Conservation (phyloP, 345 rosid genomes). For the Camelina hispida region DNA sequence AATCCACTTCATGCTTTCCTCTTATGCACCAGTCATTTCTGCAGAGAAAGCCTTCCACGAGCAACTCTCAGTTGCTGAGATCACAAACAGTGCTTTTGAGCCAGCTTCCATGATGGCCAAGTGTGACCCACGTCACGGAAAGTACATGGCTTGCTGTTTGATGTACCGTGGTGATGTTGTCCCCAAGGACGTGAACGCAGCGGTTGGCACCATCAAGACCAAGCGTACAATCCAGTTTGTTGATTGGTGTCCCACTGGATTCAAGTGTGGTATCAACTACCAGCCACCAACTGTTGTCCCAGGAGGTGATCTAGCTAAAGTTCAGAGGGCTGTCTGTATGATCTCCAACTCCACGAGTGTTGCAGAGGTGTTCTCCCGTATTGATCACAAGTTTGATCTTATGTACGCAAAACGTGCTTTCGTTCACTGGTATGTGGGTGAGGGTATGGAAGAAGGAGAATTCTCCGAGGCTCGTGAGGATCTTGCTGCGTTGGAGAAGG, state of each 20-base stretch:
- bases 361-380: slow-evolving; percentile 76
- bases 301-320: slow-evolving; percentile 83
- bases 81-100: slow-evolving; percentile 62
- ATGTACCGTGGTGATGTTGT: slow-evolving; percentile 88
- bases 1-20: slow-evolving; percentile 87
- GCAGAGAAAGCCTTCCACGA: slow-evolving; percentile 62
- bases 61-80: slow-evolving; percentile 72
- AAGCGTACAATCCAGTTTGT: slow-evolving; percentile 78
- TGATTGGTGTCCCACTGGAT: slow-evolving; percentile 86
- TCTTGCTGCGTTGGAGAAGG: slow-evolving; percentile 80
- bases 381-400: slow-evolving; percentile 77
- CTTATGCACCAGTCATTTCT: slow-evolving; percentile 79
- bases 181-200: slow-evolving; percentile 78
- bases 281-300: slow-evolving; percentile 88
- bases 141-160: slow-evolving; percentile 83
- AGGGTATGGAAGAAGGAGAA: slow-evolving; percentile 89
- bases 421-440: slow-evolving; percentile 84
- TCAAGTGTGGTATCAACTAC: slow-evolving; percentile 77
- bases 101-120: slow-evolving; percentile 68
- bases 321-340: slow-evolving; percentile 83
- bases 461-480: slow-evolving; percentile 84
- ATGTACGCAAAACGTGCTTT: slow-evolving; percentile 82
- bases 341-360: slow-evolving; percentile 82
- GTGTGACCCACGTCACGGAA: slow-evolving; percentile 90
- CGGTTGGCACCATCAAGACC: slow-evolving; percentile 77